Conservation (phyloP, 495 filamentous ascomycete species). For the Cudoniella acicularis region DNA sequence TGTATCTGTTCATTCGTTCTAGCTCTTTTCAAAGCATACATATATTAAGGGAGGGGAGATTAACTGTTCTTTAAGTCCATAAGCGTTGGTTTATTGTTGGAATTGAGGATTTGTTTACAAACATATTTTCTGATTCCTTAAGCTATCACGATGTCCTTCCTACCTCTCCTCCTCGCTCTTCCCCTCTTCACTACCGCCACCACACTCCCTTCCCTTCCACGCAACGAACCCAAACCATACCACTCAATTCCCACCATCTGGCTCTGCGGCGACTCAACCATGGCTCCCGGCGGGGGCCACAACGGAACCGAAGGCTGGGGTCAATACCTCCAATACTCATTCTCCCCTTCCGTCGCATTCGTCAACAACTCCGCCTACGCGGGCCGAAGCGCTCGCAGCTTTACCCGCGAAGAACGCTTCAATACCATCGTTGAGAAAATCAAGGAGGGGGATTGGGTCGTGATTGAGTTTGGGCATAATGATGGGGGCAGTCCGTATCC, state of each 20-base stretch:
- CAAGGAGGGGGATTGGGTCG: constrained; percentile 3
- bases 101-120: too few species aligned
- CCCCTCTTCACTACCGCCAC: background rate
- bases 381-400: background rate
- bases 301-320: background rate
- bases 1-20: too few species aligned
- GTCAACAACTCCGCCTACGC: constrained; percentile 1
- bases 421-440: background rate
- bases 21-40: too few species aligned
- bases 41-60: too few species aligned
- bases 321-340: constrained; percentile 1
- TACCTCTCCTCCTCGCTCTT: background rate
- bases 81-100: too few species aligned
- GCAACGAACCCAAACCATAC: background rate
- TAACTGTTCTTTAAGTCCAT: too few species aligned
- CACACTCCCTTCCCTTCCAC: background rate
- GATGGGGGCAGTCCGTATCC: constrained; percentile 4
- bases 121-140: too few species aligned
- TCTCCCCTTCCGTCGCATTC: background rate
- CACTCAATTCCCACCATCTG: background rate
- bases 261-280: background rate
- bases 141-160: too few species aligned
- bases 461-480: constrained; percentile 6
- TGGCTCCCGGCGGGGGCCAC: background rate
- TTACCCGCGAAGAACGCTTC: constrained; percentile 1